Conservation (phyloP, 108 stramenopile genomes). For the Fistulifera solaris region DNA sequence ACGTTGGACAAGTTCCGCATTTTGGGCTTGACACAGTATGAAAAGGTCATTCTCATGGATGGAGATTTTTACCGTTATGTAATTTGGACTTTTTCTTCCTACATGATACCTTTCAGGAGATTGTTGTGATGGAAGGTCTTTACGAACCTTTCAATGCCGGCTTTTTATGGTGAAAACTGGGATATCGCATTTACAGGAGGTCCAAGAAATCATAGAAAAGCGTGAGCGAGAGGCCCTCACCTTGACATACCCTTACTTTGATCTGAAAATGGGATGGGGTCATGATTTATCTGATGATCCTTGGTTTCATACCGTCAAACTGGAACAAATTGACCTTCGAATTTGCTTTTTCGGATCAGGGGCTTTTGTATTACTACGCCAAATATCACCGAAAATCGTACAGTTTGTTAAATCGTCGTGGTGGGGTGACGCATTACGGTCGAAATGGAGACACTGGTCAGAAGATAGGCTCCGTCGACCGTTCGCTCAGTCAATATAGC, state of each 20-base stretch:
- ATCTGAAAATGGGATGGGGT: conserved; percentile 25
- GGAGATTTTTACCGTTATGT: conserved; percentile 53
- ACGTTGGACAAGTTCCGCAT: conserved; percentile 47
- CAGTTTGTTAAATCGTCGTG: conserved; percentile 11
- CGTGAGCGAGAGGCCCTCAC: conserved; percentile 3
- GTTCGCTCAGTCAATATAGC: neutral
- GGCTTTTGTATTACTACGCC: conserved; percentile 32
- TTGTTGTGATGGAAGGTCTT: conserved; percentile 28
- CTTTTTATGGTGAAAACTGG: conserved; percentile 32
- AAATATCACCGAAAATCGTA: conserved; percentile 18
- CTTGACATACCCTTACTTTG: conserved; percentile 13
- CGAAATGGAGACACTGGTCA: conserved; percentile 2
- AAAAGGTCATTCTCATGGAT: conserved; percentile 56
- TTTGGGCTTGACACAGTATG: conserved; percentile 45
- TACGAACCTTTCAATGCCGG: conserved; percentile 33
- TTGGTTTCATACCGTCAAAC: conserved; percentile 4
- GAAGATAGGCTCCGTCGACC: conserved; percentile 1
- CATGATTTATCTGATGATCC: conserved; percentile 7
- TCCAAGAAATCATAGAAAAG: conserved; percentile 5
- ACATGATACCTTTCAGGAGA: conserved; percentile 17
- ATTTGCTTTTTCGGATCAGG: conserved; percentile 41
- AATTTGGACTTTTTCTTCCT: conserved; percentile 50
- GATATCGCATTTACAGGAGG: conserved; percentile 5
- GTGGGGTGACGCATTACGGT: conserved; percentile 23
- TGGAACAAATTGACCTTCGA: conserved; percentile 28